Percentiles rank a stretch among this genome's conserved stretches.
Evolutionary conservation across 805 yeast species (phyloP).

Genomic region (Suhomyces sp.): DNA sequence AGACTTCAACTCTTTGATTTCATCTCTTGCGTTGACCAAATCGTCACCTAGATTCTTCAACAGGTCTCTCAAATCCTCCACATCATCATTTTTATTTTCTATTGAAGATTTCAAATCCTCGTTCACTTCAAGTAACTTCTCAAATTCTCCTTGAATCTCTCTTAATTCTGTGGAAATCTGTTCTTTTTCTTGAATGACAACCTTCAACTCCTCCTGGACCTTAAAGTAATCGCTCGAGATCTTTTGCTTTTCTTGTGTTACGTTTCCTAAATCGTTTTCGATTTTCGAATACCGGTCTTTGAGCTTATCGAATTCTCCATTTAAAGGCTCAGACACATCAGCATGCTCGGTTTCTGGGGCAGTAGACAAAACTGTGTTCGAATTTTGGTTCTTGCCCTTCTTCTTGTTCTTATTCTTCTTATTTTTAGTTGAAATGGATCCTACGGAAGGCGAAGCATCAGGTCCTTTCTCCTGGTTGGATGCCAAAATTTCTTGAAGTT

Average conservation of each 20-base stretch:
- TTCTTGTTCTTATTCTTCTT: constrained; percentile 28
- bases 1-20: constrained; percentile 40
- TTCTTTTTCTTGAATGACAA: constrained; percentile 4
- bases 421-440: constrained; percentile 10
- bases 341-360: too few relatives aligned
- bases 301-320: constrained; percentile 1
- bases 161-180: constrained; percentile 7
- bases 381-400: constrained; percentile 3
- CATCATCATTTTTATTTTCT: constrained; percentile 54
- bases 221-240: neutral
- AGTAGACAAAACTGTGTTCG: too few relatives aligned
- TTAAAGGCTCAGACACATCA: too few relatives aligned
- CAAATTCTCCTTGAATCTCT: constrained; percentile 17
- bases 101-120: constrained; percentile 28
- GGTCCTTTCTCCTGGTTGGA: neutral
- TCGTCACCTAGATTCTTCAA: constrained; percentile 75
- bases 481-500: neutral
- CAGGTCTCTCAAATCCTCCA: constrained; percentile 74
- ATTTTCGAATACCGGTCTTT: neutral
- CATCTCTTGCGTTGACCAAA: constrained; percentile 66
- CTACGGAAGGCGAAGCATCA: neutral
- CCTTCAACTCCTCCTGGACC: constrained; percentile 3
- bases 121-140: constrained; percentile 12
- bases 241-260: neutral
- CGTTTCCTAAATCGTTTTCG: too few relatives aligned